A percentile compares a stretch with the other conserved stretches of the same genome.
Conservation (phyloP, 1,139 yeast genomes). For the Yamadazyma dushanensis region DNA sequence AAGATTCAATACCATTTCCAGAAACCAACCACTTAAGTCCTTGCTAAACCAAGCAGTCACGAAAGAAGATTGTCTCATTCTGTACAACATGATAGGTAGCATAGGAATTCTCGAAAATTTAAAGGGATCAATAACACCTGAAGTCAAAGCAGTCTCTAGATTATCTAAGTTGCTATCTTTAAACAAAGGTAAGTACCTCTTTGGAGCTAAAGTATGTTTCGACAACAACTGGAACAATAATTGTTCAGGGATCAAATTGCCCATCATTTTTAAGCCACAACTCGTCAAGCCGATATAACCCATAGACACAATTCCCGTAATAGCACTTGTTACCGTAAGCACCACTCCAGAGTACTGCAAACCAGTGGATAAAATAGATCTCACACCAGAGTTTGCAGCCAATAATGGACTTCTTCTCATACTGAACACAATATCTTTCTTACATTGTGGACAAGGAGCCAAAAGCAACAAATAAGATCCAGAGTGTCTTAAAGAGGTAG, state of each 20-base stretch:
- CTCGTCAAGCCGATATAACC: slow-evolving; percentile 44
- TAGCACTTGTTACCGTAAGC: slow-evolving; percentile 41
- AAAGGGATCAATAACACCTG: slow-evolving; percentile 40
- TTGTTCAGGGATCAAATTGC: slow-evolving; percentile 37
- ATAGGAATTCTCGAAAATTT: slow-evolving; percentile 42
- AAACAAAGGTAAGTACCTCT: slow-evolving; percentile 19
- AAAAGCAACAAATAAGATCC: slow-evolving; percentile 18
- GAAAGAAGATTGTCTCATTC: slow-evolving; percentile 41
- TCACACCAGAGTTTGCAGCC: slow-evolving; percentile 21
- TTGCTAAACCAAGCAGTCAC: slow-evolving; percentile 27
- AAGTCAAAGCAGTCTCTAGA: slow-evolving; percentile 34
- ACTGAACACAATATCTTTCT: slow-evolving; percentile 35
- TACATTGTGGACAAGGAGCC: slow-evolving; percentile 48
- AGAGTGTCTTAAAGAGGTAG: slow-evolving; percentile 1
- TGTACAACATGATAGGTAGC: slow-evolving; percentile 40
- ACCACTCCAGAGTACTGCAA: slow-evolving; percentile 35
- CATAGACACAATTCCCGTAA: slow-evolving; percentile 43
- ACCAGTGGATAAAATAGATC: slow-evolving; percentile 22
- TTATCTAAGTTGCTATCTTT: slow-evolving; percentile 24
- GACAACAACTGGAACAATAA: slow-evolving; percentile 32
- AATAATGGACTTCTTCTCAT: slow-evolving; percentile 33
- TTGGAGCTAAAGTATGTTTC: slow-evolving; percentile 8
- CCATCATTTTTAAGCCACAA: slow-evolving; percentile 42
- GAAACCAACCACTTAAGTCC: slow-evolving; percentile 23
- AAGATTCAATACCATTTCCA: slow-evolving; percentile 38